Evolutionary conservation across 2,329 filamentous ascomycete genomes (phyloP), one percentile per base, ranked within the genome.

Genomic region (Daldinia sp.): DNA sequence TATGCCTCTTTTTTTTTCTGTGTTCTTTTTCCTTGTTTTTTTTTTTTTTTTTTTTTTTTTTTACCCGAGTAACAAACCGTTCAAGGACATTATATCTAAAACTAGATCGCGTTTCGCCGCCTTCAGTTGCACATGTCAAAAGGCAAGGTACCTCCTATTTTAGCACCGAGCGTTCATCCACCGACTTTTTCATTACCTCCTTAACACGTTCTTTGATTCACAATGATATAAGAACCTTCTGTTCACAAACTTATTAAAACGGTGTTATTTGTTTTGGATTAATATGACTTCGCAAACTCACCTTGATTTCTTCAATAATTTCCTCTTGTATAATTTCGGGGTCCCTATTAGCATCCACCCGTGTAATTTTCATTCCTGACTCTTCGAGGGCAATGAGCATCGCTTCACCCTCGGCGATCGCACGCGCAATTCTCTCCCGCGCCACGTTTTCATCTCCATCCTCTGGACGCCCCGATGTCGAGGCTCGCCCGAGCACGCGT

Each of bases 391-490:
- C 64, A 10, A 50, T 39, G 18, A 73, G 56, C 62, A 70, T 67
- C 18, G 60, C 46, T 28, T 50, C 57, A 15, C 60, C 56, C 33
- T 69, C 58, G 4, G 39, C 37, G 6, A 54, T 42, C 26, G 35
- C 65, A n/a, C 72, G 63, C 20, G 61, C 18, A 2, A 74, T 60
- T 33, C 70, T 69, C 18, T 69, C 66, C 13, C 39, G 6, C 6
- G 68, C 68, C 2, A 28, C 46, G 1, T 42, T 46, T 2, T 20
- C 26, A n/a, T 65, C 46, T 6, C 54, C 68, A 53, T 74, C 72
- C 26, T 72, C 70, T 3, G 67, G 60, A 4, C 74, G 63, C 2
- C 68, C 69, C 2, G 72, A 74, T 4, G 61, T 57, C 13, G 18
- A 42, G 1, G 72, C 70, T 1, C 74, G 69, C 12, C 41, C 54